Base-by-base conservation (phyloP, 345 rosid genomes). In the Eucalyptus decipiens region DNA sequence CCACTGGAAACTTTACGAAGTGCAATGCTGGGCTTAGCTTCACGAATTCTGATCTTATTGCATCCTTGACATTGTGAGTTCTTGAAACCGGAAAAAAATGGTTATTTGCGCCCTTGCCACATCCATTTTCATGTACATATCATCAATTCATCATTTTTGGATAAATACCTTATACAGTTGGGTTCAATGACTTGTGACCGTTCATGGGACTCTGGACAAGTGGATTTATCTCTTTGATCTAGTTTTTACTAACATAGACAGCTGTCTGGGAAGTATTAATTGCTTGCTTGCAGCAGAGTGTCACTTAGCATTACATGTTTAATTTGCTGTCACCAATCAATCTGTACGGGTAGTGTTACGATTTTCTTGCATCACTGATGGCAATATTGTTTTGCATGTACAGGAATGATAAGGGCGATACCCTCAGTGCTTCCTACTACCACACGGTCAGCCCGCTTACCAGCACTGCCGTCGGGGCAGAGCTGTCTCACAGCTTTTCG, bases 401-500 rank as follows among this genome's bases (percentile, higher is more conserved):
- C 91, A 98, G 99, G 95, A 96, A 96, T 89, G 99, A 95, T 87
- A 98, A 98, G 56, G 97, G 98, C 28, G 98, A 97, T 88, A 86
- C 90, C 26, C 89, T 97, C 76, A 96, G 60, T 87, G 99, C 97
- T n/a, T 96, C 99, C 62, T 97, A 98, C 93, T 98, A 96, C 93
- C 99, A 98, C 91, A 88, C 89, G 23, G 99, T 97, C 89, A 96
- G 94, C 92, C 99, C 98, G 10, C 89, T 95, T 92, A 95, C 93
- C 76, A 95, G 91, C 91, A 97, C 99, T 26, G 98, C 97, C 23
- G 99, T 98, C 50, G 99, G 99, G 42, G 99, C 99, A 3, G 99
- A 98, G 97, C 94, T 98, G 87, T 93, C 89, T 88, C 99, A 96
- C 90, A 94, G 94, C 94, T 96, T 97, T 89, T 91, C 99, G 28